Evolutionary conservation across 768 basidiomycete genomes (phyloP).

Genomic region (Mrakia frigida): DNA sequence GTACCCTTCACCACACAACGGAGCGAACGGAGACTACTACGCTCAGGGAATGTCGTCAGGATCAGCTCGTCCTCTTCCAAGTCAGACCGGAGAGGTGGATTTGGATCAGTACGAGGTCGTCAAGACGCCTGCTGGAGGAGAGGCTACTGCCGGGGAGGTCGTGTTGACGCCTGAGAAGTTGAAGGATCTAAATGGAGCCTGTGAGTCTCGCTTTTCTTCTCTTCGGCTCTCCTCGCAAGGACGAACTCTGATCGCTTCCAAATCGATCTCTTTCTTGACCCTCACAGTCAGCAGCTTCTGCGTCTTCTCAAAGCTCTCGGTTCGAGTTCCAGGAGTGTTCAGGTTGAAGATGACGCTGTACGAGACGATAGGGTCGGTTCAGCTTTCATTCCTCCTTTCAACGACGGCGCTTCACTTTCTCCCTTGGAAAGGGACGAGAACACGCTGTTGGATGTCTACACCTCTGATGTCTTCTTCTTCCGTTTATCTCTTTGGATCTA

Average conservation of each 20-base stretch:
- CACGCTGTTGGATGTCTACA: background rate
- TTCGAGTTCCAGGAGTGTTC: slow-evolving; percentile 43
- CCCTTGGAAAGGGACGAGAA: background rate
- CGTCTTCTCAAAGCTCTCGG: slow-evolving; percentile 44
- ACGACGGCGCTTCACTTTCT: background rate
- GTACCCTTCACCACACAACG: background rate
- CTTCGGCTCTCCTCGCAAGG: background rate
- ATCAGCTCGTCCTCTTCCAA: background rate
- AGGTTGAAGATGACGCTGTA: slow-evolving; percentile 40
- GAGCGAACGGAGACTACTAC: background rate
- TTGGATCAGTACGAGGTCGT: slow-evolving; percentile 36
- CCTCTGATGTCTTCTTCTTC: background rate
- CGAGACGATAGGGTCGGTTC: slow-evolving; percentile 42
- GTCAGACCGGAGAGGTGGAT: slow-evolving; percentile 1
- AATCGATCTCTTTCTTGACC: background rate
- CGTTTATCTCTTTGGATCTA: background rate
- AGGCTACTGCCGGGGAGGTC: slow-evolving; percentile 44
- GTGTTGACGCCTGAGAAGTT: slow-evolving; percentile 43
- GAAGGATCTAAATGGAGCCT: slow-evolving; percentile 38
- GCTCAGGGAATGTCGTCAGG: background rate
- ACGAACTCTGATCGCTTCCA: background rate
- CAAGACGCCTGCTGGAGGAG: slow-evolving; percentile 41
- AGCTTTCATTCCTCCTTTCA: background rate
- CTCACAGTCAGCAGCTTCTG: slow-evolving; percentile 37
- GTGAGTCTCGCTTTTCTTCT: background rate